Percentiles rank a stretch among this genome's conserved stretches.
Evolutionary conservation across 1,284 basidiomycete species (phyloP).

Genomic region (Cryptococcus floricola): DNA sequence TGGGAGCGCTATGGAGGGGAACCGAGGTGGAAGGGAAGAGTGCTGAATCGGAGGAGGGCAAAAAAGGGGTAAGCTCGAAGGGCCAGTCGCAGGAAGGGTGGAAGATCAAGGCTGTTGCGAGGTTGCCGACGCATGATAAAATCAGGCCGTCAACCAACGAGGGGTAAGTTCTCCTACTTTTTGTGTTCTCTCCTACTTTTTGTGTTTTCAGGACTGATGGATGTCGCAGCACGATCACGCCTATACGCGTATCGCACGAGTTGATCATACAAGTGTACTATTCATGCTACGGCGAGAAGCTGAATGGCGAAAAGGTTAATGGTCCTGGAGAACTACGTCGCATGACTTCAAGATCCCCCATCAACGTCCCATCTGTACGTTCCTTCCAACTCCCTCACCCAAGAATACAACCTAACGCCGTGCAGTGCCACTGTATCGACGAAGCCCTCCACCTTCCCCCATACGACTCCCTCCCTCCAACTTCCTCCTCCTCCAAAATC

Average conservation of each 20-base stretch:
- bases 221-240: slow-evolving; percentile 37
- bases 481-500: neutral
- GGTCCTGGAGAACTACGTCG: slow-evolving; percentile 43
- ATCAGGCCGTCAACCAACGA: slow-evolving; percentile 41
- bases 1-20: slow-evolving; percentile 40
- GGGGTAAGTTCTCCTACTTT: slow-evolving; percentile 30
- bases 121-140: slow-evolving; percentile 45
- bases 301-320: slow-evolving; percentile 20
- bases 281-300: slow-evolving; percentile 36
- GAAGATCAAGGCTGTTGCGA: slow-evolving; percentile 33
- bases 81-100: slow-evolving; percentile 21
- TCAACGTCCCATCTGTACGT: slow-evolving; percentile 40
- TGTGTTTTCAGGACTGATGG: neutral
- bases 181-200: too few species aligned
- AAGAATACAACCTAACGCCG: neutral
- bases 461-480: neutral
- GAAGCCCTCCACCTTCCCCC: neutral
- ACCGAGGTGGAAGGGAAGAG: slow-evolving; percentile 24
- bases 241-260: slow-evolving; percentile 42
- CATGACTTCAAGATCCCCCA: slow-evolving; percentile 35
- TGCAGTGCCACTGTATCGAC: neutral
- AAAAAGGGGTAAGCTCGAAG: neutral
- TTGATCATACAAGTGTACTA: slow-evolving; percentile 45
- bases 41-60: neutral
- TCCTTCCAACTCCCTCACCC: neutral